Percentiles rank a stretch among this genome's conserved stretches.
phyloP scores from a whole-genome alignment of 2,329 filamentous ascomycete species.

The Fusarium sarcochroum region DNA sequence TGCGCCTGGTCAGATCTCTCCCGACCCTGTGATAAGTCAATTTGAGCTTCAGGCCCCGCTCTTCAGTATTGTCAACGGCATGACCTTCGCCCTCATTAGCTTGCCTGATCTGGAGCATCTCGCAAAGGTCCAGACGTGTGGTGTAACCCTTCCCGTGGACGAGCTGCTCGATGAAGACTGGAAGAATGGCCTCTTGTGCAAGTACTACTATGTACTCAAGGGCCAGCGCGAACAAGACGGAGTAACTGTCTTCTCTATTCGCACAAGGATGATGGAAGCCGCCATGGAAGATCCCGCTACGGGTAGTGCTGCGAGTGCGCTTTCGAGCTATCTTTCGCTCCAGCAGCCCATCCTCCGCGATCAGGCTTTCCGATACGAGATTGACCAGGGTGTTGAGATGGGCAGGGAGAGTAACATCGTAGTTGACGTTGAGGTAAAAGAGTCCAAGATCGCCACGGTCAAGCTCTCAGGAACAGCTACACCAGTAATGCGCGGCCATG shows the following conservation, averaged over 20 bases:
- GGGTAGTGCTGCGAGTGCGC: slow-evolving; percentile 72
- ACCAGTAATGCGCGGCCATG: slow-evolving; percentile 54
- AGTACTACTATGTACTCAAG: slow-evolving; percentile 71
- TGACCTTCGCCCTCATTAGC: slow-evolving; percentile 78
- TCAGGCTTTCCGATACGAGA: slow-evolving; percentile 59
- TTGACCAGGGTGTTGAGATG: slow-evolving; percentile 79
- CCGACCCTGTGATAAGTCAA: slow-evolving; percentile 49
- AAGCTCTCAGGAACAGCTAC: slow-evolving; percentile 54
- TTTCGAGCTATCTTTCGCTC: slow-evolving; percentile 68
- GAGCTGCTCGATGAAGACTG: slow-evolving; percentile 68
- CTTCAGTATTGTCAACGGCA: slow-evolving; percentile 78
- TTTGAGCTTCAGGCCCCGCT: slow-evolving; percentile 61
- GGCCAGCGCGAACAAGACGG: slow-evolving; percentile 49
- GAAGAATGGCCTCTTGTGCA: slow-evolving; percentile 65
- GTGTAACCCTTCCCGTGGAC: slow-evolving; percentile 52
- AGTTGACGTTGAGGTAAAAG: slow-evolving; percentile 59
- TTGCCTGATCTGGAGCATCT: slow-evolving; percentile 73
- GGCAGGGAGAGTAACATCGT: slow-evolving; percentile 68
- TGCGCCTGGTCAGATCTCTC: slow-evolving; percentile 47
- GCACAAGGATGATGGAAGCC: slow-evolving; percentile 72
- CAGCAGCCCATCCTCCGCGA: slow-evolving; percentile 53
- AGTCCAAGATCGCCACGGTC: slow-evolving; percentile 50
- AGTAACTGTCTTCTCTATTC: slow-evolving; percentile 55
- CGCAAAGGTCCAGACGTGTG: slow-evolving; percentile 54
- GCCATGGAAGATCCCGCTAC: slow-evolving; percentile 72